Conservation (phyloP, 805 yeast species). For the Saccharomycopsis lassenensis region DNA sequence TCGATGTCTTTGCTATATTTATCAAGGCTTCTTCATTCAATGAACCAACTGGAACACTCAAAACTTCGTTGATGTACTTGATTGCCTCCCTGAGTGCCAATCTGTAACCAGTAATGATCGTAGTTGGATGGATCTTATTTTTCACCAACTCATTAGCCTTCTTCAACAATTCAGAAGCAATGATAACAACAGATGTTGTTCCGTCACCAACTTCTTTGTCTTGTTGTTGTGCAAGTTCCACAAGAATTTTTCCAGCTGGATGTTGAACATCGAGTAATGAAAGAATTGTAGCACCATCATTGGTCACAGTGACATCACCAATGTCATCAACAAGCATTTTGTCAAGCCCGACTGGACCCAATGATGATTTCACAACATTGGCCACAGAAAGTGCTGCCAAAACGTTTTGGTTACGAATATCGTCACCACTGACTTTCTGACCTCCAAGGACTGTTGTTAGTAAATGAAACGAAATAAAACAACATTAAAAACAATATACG, state of each 20-base stretch:
- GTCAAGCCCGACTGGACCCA: conserved; percentile 97
- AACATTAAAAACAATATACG: neutral
- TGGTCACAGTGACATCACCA: conserved; percentile 97
- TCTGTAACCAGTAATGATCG: conserved; percentile 93
- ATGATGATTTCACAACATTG: conserved; percentile 80
- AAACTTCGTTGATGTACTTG: conserved; percentile 72
- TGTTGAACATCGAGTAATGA: conserved; percentile 90
- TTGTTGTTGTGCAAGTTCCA: conserved; percentile 96
- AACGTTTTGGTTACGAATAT: conserved; percentile 91
- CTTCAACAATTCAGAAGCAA: conserved; percentile 85
- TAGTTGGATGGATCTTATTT: conserved; percentile 94
- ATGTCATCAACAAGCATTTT: conserved; percentile 98
- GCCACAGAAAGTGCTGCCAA: conserved; percentile 94
- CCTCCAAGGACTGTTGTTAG: conserved; percentile 64
- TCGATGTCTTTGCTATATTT: conserved; percentile 91
- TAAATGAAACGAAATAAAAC: neutral
- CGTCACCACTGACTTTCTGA: conserved; percentile 92
- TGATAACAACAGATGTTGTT: conserved; percentile 92
- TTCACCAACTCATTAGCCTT: conserved; percentile 91
- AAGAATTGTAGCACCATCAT: conserved; percentile 96
- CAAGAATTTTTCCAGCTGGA: conserved; percentile 96
- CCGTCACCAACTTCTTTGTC: conserved; percentile 98
- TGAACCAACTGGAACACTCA: conserved; percentile 68
- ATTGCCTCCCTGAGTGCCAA: conserved; percentile 87
- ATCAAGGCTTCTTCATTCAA: conserved; percentile 75